A percentile compares a stretch with the other conserved stretches of the same genome.
Conservation (phyloP, 345 rosid species). For the Dipteronia dyeriana region DNA sequence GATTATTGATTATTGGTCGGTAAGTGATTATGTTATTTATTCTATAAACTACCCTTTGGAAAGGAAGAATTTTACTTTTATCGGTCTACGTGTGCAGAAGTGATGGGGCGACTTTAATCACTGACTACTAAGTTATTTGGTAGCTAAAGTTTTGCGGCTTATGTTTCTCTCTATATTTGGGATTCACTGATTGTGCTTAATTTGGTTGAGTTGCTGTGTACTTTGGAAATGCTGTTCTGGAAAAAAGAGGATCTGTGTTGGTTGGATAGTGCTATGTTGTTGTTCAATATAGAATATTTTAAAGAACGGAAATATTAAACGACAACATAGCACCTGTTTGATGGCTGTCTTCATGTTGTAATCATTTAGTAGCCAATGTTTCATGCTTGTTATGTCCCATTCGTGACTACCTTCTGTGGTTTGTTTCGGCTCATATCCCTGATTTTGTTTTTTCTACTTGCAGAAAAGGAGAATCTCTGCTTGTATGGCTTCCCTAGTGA, state of each 20-base stretch:
- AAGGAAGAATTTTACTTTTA: background rate
- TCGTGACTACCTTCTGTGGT: background rate
- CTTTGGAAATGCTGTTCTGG: background rate
- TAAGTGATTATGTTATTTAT: background rate
- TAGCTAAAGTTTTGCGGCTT: background rate
- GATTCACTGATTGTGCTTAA: background rate
- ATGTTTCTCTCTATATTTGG: background rate
- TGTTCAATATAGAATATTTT: background rate
- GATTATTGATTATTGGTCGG: background rate
- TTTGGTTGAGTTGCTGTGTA: background rate
- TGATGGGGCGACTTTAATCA: background rate
- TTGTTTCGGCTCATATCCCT: background rate
- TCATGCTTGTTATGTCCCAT: background rate
- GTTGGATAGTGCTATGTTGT: background rate
- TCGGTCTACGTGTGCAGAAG: background rate
- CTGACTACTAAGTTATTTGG: background rate
- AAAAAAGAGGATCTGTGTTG: background rate
- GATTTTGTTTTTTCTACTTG: slow-evolving; percentile 10
- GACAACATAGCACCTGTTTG: background rate
- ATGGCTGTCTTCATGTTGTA: background rate
- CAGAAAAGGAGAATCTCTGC: slow-evolving; percentile 90
- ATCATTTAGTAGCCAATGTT: background rate
- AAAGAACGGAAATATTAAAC: background rate
- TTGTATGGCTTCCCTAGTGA: slow-evolving; percentile 81
- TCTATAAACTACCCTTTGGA: background rate